phyloP scores from a whole-genome alignment of 106 monocot species.

The Hemerocallis citrina region DNA sequence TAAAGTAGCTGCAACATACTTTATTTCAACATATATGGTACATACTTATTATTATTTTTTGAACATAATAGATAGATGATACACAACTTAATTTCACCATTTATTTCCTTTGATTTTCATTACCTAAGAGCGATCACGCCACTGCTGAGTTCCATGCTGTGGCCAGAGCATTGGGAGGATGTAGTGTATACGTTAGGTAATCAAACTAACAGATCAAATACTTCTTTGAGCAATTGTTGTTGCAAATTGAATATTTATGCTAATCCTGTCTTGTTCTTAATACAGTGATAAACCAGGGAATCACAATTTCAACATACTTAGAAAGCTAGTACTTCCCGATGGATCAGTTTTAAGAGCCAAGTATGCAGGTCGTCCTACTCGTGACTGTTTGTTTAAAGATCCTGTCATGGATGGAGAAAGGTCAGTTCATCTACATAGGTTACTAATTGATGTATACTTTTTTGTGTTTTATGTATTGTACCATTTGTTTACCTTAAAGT shows the following conservation, averaged over 20 bases:
- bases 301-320: slow-evolving; percentile 32
- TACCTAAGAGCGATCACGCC: slow-evolving; percentile 16
- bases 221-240: neutral
- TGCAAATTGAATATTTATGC: neutral
- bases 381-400: slow-evolving; percentile 32
- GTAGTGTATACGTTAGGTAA: slow-evolving; percentile 37
- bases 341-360: slow-evolving; percentile 30
- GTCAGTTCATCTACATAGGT: neutral
- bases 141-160: slow-evolving; percentile 30
- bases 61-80: too few relatives aligned
- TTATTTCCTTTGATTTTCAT: neutral
- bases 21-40: too few relatives aligned
- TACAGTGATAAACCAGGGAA: slow-evolving; percentile 31
- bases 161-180: slow-evolving; percentile 38
- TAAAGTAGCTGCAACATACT: too few relatives aligned
- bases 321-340: slow-evolving; percentile 34
- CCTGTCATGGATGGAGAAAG: slow-evolving; percentile 43
- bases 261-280: neutral
- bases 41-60: too few relatives aligned
- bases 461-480: neutral
- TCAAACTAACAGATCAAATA: neutral
- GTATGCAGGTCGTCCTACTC: slow-evolving; percentile 30
- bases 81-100: neutral
- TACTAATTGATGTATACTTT: neutral
- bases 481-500: neutral